Base-by-base conservation (phyloP, 225 moss, liverwort and hornwort genomes). In the Straminergon stramineum region DNA sequence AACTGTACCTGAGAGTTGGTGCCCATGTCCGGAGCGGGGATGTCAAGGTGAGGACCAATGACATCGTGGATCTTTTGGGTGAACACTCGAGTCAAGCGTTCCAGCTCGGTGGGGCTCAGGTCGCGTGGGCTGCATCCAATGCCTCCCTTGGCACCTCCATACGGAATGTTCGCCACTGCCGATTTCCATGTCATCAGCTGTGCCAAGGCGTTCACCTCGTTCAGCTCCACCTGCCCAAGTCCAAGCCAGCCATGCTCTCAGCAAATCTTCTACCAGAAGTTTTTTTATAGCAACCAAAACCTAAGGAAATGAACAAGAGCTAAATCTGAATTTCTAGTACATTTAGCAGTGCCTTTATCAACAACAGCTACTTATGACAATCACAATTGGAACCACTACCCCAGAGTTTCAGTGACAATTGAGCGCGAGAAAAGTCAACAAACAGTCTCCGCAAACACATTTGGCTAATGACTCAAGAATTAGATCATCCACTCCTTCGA, bases 101-200 rank as follows among this genome's bases (percentile, higher is more conserved):
- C 99, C 20, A 93, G 97, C 93, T 99, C 99, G 21, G 89, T 90
- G 48, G 90, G 83, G 88, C 95, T 97, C 85, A 99, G 91, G 51
- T 91, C 91, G 78, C 95, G 95, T 16, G 99, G 99, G 85, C 93
- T 95, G 91, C 99, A 99, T 35, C 99, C 99, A 79, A 99, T 99
- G 81, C 99, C 97, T 75, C 99, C 99, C 90, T 99, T 99, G 31
- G 99, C 99, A 43, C 99, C 99, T 90, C 99, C 99, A 52, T 97
- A 99, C 4, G 99, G 99, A 53, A 99, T 93, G 86, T 96, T 97
- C 34, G 99, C 99, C 52, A 99, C 99, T 31, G 99, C 99, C 56
- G 97, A 94, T 84, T 99, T 99, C 99, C 99, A 99, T 80, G 99
- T 99, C 97, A 99, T 99, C 79, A 99, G 90, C 92, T 99, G 99